Evolutionary conservation across 129 eudicot genomes (phyloP).

Genomic region (Arctium lappa): DNA sequence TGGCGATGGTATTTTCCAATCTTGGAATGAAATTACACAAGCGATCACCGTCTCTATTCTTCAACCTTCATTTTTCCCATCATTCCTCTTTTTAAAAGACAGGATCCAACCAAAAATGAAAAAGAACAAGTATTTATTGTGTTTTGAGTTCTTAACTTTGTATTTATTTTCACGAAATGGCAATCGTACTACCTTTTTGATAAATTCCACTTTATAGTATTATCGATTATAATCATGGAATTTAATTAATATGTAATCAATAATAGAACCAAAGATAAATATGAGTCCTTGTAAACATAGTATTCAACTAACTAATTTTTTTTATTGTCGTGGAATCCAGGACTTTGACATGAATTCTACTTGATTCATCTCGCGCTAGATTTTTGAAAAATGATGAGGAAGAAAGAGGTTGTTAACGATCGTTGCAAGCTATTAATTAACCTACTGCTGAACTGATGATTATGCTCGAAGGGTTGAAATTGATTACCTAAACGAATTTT

Average conservation of each 20-base stretch:
- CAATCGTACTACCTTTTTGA: background rate
- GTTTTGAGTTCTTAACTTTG: background rate
- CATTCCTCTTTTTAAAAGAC: background rate
- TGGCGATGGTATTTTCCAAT: slow-evolving; percentile 10
- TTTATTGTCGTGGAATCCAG: background rate
- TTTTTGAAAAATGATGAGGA: background rate
- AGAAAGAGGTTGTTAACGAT: background rate
- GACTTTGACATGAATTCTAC: background rate
- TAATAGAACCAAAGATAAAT: too few relatives aligned
- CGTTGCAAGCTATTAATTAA: background rate
- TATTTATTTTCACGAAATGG: background rate
- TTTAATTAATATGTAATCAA: background rate
- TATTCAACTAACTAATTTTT: background rate
- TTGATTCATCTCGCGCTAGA: background rate
- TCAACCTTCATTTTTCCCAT: slow-evolving; percentile 1
- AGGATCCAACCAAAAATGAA: background rate
- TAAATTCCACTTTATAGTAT: background rate
- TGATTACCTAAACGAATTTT: background rate
- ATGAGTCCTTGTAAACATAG: background rate
- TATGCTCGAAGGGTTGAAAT: background rate
- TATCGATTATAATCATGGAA: background rate
- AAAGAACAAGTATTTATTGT: background rate
- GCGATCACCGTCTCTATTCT: slow-evolving; percentile 16
- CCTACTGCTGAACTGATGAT: background rate
- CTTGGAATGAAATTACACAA: background rate